Base-by-base conservation (phyloP, 345 rosid genomes). In the Pugionium dolabratum region DNA sequence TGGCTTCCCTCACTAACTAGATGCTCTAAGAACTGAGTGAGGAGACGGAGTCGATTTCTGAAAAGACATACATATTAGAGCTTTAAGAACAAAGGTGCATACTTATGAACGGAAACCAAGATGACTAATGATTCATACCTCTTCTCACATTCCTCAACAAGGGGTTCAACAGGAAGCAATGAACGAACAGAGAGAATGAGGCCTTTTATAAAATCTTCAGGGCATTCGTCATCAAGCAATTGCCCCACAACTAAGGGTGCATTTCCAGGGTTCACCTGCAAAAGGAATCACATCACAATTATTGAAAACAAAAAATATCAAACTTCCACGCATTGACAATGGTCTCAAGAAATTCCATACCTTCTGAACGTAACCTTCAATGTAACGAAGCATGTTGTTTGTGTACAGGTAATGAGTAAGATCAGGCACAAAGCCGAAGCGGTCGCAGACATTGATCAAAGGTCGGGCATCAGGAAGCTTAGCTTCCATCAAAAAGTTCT, bases 351-450 rank as follows among this genome's bases (percentile, higher is more conserved):
- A 37, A 62, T 28, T 10, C 18, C 74, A 51, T 82, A 95, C 99
- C 99, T 95, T 95, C 80, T 95, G 99, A 47, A 95, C 98, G 70
- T 95, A 95, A 72, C 99, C 99, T 81, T 95, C 99, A 72, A 95
- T 91, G 75, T 95, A 95, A 3, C 99, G 99, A 61, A 95, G 97
- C 99, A 82, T 81, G 79, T 84, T 89, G 82, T 76, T 95, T 47
- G 96, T 60, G 82, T 95, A 95, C 26, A 95, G 90, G 83, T 95
- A 91, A 80, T 91, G 99, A 10, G 96, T 95, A 54, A 95, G 93
- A 78, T 95, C 99, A 41, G 95, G 94, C 71, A 91, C 99, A 75
- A 80, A 95, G 61, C 98, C 98, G 73, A 91, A 95, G 8, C 99
- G 98, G 61, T 95, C 99, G 68, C 99, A 95, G 69, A 95, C 99